Evolutionary conservation across 2,329 filamentous ascomycete species (phyloP), one percentile per base, ranked within the genome.

Genomic region (Aspergillus pseudotamarii): DNA sequence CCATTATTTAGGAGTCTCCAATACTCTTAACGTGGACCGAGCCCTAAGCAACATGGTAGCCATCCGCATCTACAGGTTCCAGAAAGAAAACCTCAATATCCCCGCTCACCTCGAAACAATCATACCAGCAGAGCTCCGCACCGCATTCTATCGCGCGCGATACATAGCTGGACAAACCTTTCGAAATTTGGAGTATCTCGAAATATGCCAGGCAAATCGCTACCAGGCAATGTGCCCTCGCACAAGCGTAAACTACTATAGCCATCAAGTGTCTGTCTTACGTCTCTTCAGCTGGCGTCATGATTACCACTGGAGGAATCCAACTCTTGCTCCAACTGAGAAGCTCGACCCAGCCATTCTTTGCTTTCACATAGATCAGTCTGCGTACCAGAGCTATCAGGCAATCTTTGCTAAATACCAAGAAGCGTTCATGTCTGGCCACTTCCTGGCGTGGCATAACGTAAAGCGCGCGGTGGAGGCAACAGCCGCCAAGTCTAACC

Each of bases 311-410:
- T 32, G 55, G 4, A 23, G 23, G 34, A 43, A 70, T 34, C 63
- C 65, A 3, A 71, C 70, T 1, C 64, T 76, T 3, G 63, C 67
- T 0, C 63, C 67, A 0, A 21, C 66, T 0, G 41, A 69, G n/a
- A 76, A 76, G 62, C 68, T 78, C n/a, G 72, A 74, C 0, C 53
- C 58, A 2, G 59, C 63, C 9, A 34, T 64, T 1, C 56, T 79
- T 6, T 53, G 62, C 4, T 70, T 78, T 59, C 61, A 63, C 36
- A 58, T 74, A 38, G 63, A 74, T 36, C 58, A 70, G 16, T 12
- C 36, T 1, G 62, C 68, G 11, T 76, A 76, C 59, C 60, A 60
- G 3, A 23, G 19, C 2, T 73, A 66, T 21, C 9, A 56, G 8
- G 14, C 2, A 0, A n/a, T 46, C 1, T 72, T 69, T 51, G 26